A percentile compares a stretch with the other conserved stretches of the same genome.
Evolutionary conservation across 2,329 filamentous ascomycete genomes (phyloP).

Genomic region (Alternaria ethzedia): DNA sequence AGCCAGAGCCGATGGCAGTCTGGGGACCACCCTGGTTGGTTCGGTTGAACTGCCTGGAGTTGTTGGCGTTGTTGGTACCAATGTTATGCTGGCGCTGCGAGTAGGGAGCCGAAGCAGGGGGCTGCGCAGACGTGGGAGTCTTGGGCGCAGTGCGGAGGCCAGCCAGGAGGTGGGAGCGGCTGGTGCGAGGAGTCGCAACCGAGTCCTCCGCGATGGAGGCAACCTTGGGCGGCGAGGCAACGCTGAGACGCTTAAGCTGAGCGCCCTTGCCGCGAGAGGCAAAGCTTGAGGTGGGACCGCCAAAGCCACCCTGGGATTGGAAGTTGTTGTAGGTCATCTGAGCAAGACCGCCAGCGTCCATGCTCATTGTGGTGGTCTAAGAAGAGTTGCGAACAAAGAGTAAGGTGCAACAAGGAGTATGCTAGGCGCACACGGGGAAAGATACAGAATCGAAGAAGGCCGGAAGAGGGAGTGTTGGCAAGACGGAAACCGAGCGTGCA

Average conservation of each 20-base stretch:
- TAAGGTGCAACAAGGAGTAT: constrained; percentile 39
- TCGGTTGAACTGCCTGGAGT: constrained; percentile 49
- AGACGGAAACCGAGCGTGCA: constrained; percentile 14
- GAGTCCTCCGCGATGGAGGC: constrained; percentile 70
- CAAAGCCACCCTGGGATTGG: constrained; percentile 69
- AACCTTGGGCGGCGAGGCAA: constrained; percentile 76
- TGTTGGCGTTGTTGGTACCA: constrained; percentile 54
- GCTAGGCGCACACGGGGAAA: constrained; percentile 34
- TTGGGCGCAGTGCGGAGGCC: constrained; percentile 94
- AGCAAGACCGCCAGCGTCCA: constrained; percentile 99
- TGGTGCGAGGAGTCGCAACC: constrained; percentile 81
- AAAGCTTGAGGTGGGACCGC: constrained; percentile 79
- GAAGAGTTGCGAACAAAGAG: constrained; percentile 35
- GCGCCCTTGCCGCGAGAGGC: constrained; percentile 85
- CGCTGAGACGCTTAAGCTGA: constrained; percentile 84
- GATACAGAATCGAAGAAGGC: constrained; percentile 43
- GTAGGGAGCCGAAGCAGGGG: constrained; percentile 67
- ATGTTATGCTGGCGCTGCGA: constrained; percentile 60
- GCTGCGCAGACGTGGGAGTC: constrained; percentile 71
- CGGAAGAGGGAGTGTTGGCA: constrained; percentile 31
- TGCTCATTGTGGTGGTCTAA: constrained; percentile 55
- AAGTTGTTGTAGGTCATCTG: constrained; percentile 91
- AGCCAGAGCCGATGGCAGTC: constrained; percentile 64
- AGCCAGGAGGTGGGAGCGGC: constrained; percentile 91
- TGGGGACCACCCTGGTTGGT: constrained; percentile 60